Evolutionary conservation across 2,329 filamentous ascomycete genomes (phyloP), one percentile per base, ranked within the genome.

Genomic region (Alternaria viburni): DNA sequence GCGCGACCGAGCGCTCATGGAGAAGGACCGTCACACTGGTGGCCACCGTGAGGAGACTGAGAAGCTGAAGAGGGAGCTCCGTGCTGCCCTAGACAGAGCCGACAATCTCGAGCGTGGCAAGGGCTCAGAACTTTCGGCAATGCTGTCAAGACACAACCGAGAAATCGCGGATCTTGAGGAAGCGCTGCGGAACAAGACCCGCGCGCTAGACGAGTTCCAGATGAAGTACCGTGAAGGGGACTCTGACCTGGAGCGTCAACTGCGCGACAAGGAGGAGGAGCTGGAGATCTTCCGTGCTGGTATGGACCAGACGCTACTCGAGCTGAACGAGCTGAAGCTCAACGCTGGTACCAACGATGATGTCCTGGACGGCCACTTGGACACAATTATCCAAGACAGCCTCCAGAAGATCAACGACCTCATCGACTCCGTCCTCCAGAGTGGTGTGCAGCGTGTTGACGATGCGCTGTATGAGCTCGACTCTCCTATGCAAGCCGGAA

Each of bases 121-220:
- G 84, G 95, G 95, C 69, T 96, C 93, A 62, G 96, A 99, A 83
- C 87, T 99, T 6, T 98, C 95, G 3, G 91, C 93, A 1, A 92
- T 99, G 91, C 86, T 98, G 65, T 89, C 93, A 74, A 95, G 97
- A 82, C 97, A 98, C 82, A 98, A 98, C 81, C 89, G 96, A 55
- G 96, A 99, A 83, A 96, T 99, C 88, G 91, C 93, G 10, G 95
- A 99, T 80, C 88, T 99, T 21, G 96, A 99, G 79, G 96, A 98
- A 82, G 91, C 95, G 19, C 85, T 99, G 51, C 83, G 88, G 70
- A 93, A 89, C 80, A 99, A 98, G 87, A 93, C 91, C 12, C 89
- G 92, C 36, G 90, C 93, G 43, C 84, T 99, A 46, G 94, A 97
- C 26, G 93, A 97, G 28, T 85, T 93, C 43, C 91, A 93, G 59